A percentile compares a stretch with the other conserved stretches of the same genome.
Conservation (phyloP, 805 yeast species). For the Hanseniaspora taiwanica region DNA sequence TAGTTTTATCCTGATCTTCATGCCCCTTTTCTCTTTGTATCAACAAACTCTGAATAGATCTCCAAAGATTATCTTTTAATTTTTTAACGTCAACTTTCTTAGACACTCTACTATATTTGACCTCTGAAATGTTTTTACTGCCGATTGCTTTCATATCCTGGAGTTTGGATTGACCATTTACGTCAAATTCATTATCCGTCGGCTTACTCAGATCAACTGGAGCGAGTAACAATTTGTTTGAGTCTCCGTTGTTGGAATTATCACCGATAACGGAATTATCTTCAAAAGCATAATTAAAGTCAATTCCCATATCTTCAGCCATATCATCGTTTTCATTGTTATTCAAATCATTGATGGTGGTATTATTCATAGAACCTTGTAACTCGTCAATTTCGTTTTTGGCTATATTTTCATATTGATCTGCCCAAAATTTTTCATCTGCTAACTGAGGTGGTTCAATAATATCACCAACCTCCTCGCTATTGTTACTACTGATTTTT, state of each 20-base stretch:
- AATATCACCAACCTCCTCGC: too few relatives aligned
- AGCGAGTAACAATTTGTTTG: too few relatives aligned
- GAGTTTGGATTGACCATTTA: too few relatives aligned
- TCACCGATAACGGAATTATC: too few relatives aligned
- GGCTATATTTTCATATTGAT: slow-evolving; percentile 35
- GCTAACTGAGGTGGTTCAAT: slow-evolving; percentile 27
- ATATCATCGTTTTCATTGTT: slow-evolving; percentile 28
- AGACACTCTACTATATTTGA: slow-evolving; percentile 56
- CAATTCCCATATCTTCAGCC: slow-evolving; percentile 19
- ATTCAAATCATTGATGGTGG: slow-evolving; percentile 6
- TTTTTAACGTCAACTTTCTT: slow-evolving; percentile 65
- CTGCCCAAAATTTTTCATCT: slow-evolving; percentile 66
- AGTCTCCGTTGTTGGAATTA: too few relatives aligned
- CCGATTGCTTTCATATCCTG: not conserved
- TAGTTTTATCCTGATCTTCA: too few relatives aligned
- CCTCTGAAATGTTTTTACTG: slow-evolving; percentile 16
- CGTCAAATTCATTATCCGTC: too few relatives aligned
- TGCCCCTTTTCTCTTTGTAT: too few relatives aligned
- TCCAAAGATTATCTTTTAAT: slow-evolving; percentile 69
- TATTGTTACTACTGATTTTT: too few relatives aligned
- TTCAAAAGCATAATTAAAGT: slow-evolving; percentile 24
- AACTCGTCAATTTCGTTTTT: slow-evolving; percentile 22
- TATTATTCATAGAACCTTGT: slow-evolving; percentile 13
- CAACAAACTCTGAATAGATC: slow-evolving; percentile 47
- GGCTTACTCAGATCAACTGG: too few relatives aligned